Evolutionary conservation across 192 early-diverging fungal genomes (phyloP).

Genomic region (Cetraspora pellucida): DNA sequence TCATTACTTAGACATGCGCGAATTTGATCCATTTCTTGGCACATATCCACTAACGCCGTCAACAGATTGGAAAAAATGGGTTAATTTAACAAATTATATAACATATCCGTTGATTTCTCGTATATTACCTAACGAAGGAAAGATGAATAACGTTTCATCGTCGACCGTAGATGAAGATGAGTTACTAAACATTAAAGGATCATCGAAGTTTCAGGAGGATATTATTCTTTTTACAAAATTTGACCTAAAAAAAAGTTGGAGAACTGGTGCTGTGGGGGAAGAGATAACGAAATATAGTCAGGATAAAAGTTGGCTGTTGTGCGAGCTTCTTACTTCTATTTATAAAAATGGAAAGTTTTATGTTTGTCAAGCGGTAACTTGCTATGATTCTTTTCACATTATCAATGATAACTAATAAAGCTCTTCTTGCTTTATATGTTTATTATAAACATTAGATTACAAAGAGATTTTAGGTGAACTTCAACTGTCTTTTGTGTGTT

Average conservation of each 20-base stretch:
- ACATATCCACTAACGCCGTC: conserved; percentile 77
- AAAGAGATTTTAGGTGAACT: conserved; percentile 74
- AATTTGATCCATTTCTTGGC: conserved; percentile 80
- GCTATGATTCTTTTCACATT: too few relatives aligned
- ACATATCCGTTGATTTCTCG: conserved; percentile 25
- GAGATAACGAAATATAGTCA: conserved; percentile 77
- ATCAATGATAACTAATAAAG: background rate
- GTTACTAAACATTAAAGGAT: background rate
- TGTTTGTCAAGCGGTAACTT: too few relatives aligned
- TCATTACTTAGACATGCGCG: conserved; percentile 62
- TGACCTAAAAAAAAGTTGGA: conserved; percentile 84
- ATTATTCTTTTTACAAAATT: conserved; percentile 67
- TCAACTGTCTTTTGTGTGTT: conserved; percentile 78
- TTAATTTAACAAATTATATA: conserved; percentile 72
- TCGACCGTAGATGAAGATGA: conserved; percentile 34
- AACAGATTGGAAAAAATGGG: conserved; percentile 74
- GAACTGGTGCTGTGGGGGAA: conserved; percentile 62
- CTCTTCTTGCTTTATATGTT: background rate
- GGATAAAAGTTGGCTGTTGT: conserved; percentile 89
- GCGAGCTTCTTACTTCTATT: conserved; percentile 48
- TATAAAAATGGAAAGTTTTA: conserved; percentile 50
- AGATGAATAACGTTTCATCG: conserved; percentile 18
- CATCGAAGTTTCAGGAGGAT: conserved; percentile 17
- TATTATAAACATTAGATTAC: conserved; percentile 41
- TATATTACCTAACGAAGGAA: conserved; percentile 23